A percentile compares a stretch with the other conserved stretches of the same genome.
These are phyloP conservation scores for Cyclaneusma minus DNA, from an alignment of 2,329 filamentous ascomycete genomes.

Conservation along the genomic window DNA sequence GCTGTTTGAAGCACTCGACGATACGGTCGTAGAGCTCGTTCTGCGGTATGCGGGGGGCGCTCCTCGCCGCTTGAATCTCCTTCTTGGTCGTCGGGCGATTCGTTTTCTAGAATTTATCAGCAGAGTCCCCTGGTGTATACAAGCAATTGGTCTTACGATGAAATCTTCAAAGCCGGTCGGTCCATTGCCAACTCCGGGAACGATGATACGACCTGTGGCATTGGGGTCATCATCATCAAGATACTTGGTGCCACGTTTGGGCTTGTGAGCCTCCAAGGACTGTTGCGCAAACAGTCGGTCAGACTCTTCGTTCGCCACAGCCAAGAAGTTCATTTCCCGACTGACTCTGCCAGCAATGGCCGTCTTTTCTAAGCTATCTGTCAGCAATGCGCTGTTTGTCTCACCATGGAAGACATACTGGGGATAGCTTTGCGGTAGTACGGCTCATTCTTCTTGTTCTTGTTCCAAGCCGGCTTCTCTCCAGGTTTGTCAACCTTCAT, in stretches of 20 bases:
- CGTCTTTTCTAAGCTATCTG: slow-evolving; percentile 49
- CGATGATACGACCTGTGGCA: slow-evolving; percentile 29
- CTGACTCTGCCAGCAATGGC: slow-evolving; percentile 55
- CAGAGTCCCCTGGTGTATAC: slow-evolving; percentile 2
- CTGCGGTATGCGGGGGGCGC: slow-evolving; percentile 76
- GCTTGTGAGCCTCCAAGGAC: slow-evolving; percentile 42
- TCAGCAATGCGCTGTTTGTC: slow-evolving; percentile 7
- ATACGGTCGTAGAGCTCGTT: slow-evolving; percentile 78
- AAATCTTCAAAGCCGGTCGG: slow-evolving; percentile 32
- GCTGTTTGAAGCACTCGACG: slow-evolving; percentile 69
- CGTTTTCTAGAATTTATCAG: slow-evolving; percentile 30
- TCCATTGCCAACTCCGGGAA: slow-evolving; percentile 33
- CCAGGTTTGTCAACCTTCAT: slow-evolving; percentile 28
- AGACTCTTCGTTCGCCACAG: slow-evolving; percentile 57
- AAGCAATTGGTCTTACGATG: slow-evolving; percentile 31
- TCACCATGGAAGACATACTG: slow-evolving; percentile 33
- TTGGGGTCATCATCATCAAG: slow-evolving; percentile 13
- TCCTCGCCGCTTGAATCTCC: slow-evolving; percentile 63
- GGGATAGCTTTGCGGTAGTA: slow-evolving; percentile 60
- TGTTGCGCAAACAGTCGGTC: slow-evolving; percentile 42
- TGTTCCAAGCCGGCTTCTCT: slow-evolving; percentile 23
- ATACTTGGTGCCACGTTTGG: slow-evolving; percentile 36
- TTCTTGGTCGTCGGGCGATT: slow-evolving; percentile 33
- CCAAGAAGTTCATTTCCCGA: slow-evolving; percentile 63
- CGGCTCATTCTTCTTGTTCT: slow-evolving; percentile 39